Evolutionary conservation across 2,329 filamentous ascomycete species (phyloP).

Genomic region (Cercospora nicotianae): DNA sequence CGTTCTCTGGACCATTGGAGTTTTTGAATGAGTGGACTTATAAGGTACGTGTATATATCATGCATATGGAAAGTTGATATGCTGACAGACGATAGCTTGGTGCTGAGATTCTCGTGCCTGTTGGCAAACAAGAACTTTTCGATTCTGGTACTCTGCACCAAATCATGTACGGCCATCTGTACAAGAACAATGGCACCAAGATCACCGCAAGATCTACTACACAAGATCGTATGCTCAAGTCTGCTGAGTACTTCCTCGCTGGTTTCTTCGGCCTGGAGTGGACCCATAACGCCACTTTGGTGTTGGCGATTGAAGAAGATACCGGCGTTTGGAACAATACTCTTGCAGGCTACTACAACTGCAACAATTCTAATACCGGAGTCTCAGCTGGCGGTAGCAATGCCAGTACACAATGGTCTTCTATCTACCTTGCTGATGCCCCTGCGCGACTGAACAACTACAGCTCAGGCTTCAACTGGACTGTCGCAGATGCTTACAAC

Average conservation of each 20-base stretch:
- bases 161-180: slow-evolving; percentile 70
- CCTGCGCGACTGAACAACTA: slow-evolving; percentile 57
- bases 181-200: slow-evolving; percentile 67
- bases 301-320: slow-evolving; percentile 63
- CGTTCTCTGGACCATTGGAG: slow-evolving; percentile 58
- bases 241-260: slow-evolving; percentile 74
- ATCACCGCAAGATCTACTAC: slow-evolving; percentile 73
- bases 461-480: slow-evolving; percentile 57
- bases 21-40: slow-evolving; percentile 72
- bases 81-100: slow-evolving; percentile 53
- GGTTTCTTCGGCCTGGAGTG: slow-evolving; percentile 77
- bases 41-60: neutral
- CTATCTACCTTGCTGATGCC: slow-evolving; percentile 65
- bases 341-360: slow-evolving; percentile 66
- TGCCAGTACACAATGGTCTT: slow-evolving; percentile 60
- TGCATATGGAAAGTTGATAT: neutral
- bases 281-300: slow-evolving; percentile 49
- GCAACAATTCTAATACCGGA: slow-evolving; percentile 59
- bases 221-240: slow-evolving; percentile 75
- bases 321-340: slow-evolving; percentile 61
- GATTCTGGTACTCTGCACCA: slow-evolving; percentile 66
- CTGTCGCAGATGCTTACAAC: slow-evolving; percentile 60
- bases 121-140: slow-evolving; percentile 64
- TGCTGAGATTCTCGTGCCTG: slow-evolving; percentile 68
- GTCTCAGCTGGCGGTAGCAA: slow-evolving; percentile 53